These are phyloP conservation scores for Trichosanthes truncata DNA, from an alignment of 306 rosid species.

Conservation along the genomic window DNA sequence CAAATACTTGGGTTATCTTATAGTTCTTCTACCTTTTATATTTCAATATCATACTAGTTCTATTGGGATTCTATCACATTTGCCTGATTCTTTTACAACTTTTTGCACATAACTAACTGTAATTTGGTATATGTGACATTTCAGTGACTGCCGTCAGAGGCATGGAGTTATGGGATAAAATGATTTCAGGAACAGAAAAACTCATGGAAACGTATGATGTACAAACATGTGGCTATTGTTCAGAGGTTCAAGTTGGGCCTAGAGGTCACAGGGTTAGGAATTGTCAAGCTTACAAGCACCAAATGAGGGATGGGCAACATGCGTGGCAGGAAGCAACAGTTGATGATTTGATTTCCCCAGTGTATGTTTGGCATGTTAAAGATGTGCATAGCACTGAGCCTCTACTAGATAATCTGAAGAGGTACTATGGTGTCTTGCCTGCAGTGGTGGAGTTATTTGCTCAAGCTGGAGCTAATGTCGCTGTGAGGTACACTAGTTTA, in stretches of 20 bases:
- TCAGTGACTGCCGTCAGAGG: constrained; percentile 46
- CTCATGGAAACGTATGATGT: constrained; percentile 48
- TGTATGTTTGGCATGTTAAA: constrained; percentile 49
- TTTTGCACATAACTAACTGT: background rate
- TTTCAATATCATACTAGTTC: background rate
- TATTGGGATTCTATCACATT: background rate
- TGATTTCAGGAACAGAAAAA: constrained; percentile 40
- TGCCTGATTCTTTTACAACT: background rate
- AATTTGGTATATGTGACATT: background rate
- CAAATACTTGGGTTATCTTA: too few species aligned
- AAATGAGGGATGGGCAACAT: constrained; percentile 82
- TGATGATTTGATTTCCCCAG: constrained; percentile 46
- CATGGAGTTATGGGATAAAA: constrained; percentile 55
- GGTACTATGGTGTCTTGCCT: constrained; percentile 54
- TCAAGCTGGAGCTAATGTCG: constrained; percentile 40
- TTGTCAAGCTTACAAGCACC: constrained; percentile 66
- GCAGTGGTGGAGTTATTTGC: constrained; percentile 70
- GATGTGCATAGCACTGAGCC: constrained; percentile 29
- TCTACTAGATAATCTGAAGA: constrained; percentile 41
- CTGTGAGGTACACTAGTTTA: constrained; percentile 24
- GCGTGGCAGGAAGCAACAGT: constrained; percentile 68
- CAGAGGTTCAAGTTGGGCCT: constrained; percentile 73
- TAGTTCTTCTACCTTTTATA: too few species aligned
- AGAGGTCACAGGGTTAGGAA: constrained; percentile 61
- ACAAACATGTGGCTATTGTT: constrained; percentile 68